Evolutionary conservation across 352 stramenopile species (phyloP).

Genomic region (Pythium guiyangense): DNA sequence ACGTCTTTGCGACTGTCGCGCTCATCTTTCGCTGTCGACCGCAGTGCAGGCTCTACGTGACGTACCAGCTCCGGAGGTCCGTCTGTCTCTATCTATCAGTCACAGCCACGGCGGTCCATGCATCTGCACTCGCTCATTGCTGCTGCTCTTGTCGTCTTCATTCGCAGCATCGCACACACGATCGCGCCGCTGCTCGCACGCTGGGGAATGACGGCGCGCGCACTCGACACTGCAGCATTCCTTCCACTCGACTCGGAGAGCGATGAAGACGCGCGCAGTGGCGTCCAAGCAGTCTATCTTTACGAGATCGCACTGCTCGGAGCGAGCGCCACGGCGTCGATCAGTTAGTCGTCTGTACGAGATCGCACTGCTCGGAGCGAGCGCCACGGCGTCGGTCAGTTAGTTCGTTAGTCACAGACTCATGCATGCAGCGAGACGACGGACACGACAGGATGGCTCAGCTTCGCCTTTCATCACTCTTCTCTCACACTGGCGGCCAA

Average conservation of each 20-base stretch:
- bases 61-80: constrained; percentile 62
- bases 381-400: neutral
- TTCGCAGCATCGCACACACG: constrained; percentile 39
- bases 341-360: constrained; percentile 32
- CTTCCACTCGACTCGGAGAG: neutral
- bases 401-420: too few species aligned
- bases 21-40: constrained; percentile 49
- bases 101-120: neutral
- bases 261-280: neutral
- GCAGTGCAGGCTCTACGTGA: constrained; percentile 42
- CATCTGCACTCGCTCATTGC: neutral
- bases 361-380: constrained; percentile 14
- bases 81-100: neutral
- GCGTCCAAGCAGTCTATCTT: constrained; percentile 35
- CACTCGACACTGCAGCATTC: constrained; percentile 30
- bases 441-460: constrained; percentile 36
- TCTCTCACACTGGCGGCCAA: constrained; percentile 25
- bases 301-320: constrained; percentile 35
- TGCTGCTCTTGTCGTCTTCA: neutral
- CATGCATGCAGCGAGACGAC: neutral
- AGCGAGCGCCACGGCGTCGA: neutral
- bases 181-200: constrained; percentile 50
- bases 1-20: constrained; percentile 59
- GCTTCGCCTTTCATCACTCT: constrained; percentile 62
- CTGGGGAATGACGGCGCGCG: constrained; percentile 34